phyloP scores from a whole-genome alignment of 2,329 filamentous ascomycete species.

The Ophidiomyces ophidiicola region DNA sequence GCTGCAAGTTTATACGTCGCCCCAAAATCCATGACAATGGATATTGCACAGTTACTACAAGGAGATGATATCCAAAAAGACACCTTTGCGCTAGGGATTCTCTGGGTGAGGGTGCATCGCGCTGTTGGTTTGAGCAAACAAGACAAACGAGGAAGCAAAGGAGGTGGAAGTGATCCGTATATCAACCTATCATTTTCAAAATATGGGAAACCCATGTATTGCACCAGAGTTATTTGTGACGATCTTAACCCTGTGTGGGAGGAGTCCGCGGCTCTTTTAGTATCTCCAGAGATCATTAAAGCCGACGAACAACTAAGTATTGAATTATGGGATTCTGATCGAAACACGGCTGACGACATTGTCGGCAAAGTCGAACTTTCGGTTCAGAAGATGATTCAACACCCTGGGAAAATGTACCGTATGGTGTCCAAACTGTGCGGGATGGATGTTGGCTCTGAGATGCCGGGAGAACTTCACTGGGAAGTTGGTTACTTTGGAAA shows the following conservation, averaged over 20 bases:
- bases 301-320: conserved; percentile 86
- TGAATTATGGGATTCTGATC: conserved; percentile 92
- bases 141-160: conserved; percentile 65
- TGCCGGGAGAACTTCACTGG: conserved; percentile 92
- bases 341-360: conserved; percentile 83
- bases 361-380: conserved; percentile 90
- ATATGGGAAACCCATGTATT: conserved; percentile 95
- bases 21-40: conserved; percentile 84
- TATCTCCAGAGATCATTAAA: conserved; percentile 82
- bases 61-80: conserved; percentile 86
- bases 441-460: conserved; percentile 68
- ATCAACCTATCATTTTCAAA: conserved; percentile 93
- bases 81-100: conserved; percentile 69
- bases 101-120: conserved; percentile 85
- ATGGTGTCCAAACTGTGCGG: conserved; percentile 74
- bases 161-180: conserved; percentile 87
- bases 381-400: conserved; percentile 88
- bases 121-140: conserved; percentile 84
- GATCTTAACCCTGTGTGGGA: conserved; percentile 88
- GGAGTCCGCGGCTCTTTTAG: conserved; percentile 71
- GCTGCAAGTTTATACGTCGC: conserved; percentile 86
- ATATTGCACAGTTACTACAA: conserved; percentile 78
- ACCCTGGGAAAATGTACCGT: conserved; percentile 84
- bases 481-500: conserved; percentile 93
- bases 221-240: conserved; percentile 89